phyloP scores from a whole-genome alignment of 192 early-diverging fungal species.

The Backusella liffmaniae region DNA sequence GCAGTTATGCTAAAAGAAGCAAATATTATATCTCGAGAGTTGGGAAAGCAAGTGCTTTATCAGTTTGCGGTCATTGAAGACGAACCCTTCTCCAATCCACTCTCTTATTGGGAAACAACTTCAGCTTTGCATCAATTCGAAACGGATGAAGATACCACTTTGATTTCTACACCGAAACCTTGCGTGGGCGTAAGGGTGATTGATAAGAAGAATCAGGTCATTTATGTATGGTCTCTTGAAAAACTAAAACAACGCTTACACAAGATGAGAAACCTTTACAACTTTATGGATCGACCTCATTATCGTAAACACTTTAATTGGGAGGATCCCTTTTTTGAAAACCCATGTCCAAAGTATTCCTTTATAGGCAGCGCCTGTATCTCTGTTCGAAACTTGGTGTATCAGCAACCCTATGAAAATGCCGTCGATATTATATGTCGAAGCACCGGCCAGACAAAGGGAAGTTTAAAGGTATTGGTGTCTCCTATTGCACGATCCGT shows the following conservation, averaged over 20 bases:
- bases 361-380: conserved; percentile 53
- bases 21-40: conserved; percentile 84
- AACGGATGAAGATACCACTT: conserved; percentile 45
- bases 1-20: conserved; percentile 83
- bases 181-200: conserved; percentile 56
- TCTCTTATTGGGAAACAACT: conserved; percentile 54
- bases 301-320: conserved; percentile 59
- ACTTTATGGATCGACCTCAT: conserved; percentile 53
- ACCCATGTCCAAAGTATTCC: conserved; percentile 49
- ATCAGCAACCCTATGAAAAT: conserved; percentile 44
- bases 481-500: conserved; percentile 37
- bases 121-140: conserved; percentile 48
- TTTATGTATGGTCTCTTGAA: conserved; percentile 48
- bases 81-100: conserved; percentile 46
- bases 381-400: conserved; percentile 40
- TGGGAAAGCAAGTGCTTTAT: conserved; percentile 78
- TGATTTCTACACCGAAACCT: conserved; percentile 43
- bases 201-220: conserved; percentile 50
- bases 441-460: conserved; percentile 43
- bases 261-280: conserved; percentile 52
- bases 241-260: conserved; percentile 37
- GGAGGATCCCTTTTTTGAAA: conserved; percentile 66
- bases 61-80: conserved; percentile 79
- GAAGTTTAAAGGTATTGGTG: conserved; percentile 40
- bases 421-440: conserved; percentile 41